These are phyloP conservation scores for Zygosaccharomyces kombuchaensis DNA, from an alignment of 805 yeast genomes.

Conservation along the genomic window DNA sequence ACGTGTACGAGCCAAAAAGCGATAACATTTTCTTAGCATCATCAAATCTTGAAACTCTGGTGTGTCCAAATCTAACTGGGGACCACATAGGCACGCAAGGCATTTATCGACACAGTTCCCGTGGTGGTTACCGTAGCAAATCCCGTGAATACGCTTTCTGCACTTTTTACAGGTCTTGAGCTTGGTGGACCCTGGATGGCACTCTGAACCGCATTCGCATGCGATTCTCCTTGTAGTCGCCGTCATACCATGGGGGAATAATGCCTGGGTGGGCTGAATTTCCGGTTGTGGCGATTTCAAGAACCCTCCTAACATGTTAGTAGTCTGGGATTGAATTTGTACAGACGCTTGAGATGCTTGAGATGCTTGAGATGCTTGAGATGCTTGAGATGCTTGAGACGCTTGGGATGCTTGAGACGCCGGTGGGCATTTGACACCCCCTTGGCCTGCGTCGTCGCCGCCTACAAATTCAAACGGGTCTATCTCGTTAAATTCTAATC, in stretches of 20 bases:
- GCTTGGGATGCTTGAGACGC: background rate
- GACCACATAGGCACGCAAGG: slow-evolving; percentile 26
- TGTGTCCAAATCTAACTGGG: slow-evolving; percentile 18
- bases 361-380: background rate
- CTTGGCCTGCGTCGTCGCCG: background rate
- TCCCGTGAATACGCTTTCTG: slow-evolving; percentile 30
- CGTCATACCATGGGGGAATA: background rate
- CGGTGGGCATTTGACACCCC: background rate
- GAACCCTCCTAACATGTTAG: slow-evolving; percentile 29
- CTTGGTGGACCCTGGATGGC: slow-evolving; percentile 13
- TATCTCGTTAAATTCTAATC: slow-evolving; percentile 12
- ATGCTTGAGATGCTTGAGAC: background rate
- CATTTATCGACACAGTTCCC: slow-evolving; percentile 22
- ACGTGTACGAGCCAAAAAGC: slow-evolving; percentile 22
- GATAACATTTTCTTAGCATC: slow-evolving; percentile 37
- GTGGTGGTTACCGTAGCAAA: slow-evolving; percentile 34
- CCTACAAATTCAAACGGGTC: slow-evolving; percentile 32
- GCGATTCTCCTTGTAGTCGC: slow-evolving; percentile 12
- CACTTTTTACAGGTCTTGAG: slow-evolving; percentile 33
- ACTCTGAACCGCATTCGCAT: slow-evolving; percentile 33
- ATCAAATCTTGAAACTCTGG: slow-evolving; percentile 30
- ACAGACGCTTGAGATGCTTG: slow-evolving; percentile 6
- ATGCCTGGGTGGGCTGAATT: slow-evolving; percentile 33
- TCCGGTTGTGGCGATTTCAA: slow-evolving; percentile 26
- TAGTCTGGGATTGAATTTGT: slow-evolving; percentile 35